A percentile compares a stretch with the other conserved stretches of the same genome.
Evolutionary conservation across 2,329 filamentous ascomycete species (phyloP).

Genomic region (Thielaviopsis ethacetica): DNA sequence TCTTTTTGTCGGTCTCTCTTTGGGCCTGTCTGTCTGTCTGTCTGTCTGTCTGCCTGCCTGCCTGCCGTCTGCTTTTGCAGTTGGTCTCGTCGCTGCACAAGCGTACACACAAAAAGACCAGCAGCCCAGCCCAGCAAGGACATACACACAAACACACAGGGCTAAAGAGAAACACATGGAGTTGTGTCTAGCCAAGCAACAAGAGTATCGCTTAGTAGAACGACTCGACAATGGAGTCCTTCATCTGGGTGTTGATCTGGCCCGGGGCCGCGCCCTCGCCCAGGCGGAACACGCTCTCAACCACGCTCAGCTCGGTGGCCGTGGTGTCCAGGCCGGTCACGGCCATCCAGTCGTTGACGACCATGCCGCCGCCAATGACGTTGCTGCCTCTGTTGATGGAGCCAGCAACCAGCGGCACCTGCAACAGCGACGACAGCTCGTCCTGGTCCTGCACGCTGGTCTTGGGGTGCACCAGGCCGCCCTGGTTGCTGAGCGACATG

Average conservation of each 20-base stretch:
- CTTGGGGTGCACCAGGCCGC: conserved; percentile 93
- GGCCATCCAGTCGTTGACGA: conserved; percentile 91
- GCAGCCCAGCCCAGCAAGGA: too few relatives aligned
- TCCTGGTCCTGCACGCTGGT: conserved; percentile 96
- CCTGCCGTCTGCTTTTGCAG: not conserved
- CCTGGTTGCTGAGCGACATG: conserved; percentile 91
- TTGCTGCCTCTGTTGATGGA: conserved; percentile 84
- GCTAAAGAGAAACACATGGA: not conserved
- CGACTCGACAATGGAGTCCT: conserved; percentile 97
- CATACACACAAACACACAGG: too few relatives aligned
- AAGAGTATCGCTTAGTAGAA: conserved; percentile 55
- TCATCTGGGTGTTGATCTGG: conserved; percentile 69
- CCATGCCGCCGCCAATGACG: conserved; percentile 93
- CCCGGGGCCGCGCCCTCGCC: conserved; percentile 71
- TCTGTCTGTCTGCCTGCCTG: not conserved
- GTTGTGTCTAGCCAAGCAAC: not conserved
- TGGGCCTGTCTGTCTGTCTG: not conserved
- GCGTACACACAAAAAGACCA: not conserved
- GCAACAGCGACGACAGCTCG: conserved; percentile 80
- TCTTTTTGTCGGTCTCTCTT: not conserved
- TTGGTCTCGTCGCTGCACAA: not conserved
- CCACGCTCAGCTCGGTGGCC: conserved; percentile 85
- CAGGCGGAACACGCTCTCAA: conserved; percentile 90
- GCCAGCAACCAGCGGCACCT: conserved; percentile 89
- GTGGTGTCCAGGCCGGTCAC: conserved; percentile 87